A percentile compares a stretch with the other conserved stretches of the same genome.
Conservation (phyloP, 176 grass and related monocot genomes). For the Hordeum vulgare region DNA sequence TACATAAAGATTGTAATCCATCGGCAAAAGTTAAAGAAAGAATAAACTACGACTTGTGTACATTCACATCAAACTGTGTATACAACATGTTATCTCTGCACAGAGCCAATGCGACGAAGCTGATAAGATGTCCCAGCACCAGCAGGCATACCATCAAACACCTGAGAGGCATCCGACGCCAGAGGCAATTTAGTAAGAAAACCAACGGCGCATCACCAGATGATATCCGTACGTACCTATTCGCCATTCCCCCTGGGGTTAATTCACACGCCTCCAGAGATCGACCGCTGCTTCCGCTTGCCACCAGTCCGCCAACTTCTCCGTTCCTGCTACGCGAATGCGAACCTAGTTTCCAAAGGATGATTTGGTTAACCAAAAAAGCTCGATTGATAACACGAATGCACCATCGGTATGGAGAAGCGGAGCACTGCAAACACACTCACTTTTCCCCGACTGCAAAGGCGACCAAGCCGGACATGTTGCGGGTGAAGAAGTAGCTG, state of each 20-base stretch:
- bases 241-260: not conserved
- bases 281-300: not conserved
- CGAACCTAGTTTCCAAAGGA: too few relatives aligned
- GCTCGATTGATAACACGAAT: too few relatives aligned
- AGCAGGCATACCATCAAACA: constrained; percentile 29
- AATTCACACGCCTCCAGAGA: not conserved
- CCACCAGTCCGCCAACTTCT: not conserved
- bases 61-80: not conserved
- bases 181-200: too few relatives aligned
- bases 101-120: too few relatives aligned
- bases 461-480: constrained; percentile 89
- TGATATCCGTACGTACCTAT: not conserved
- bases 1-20: not conserved
- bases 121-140: too few relatives aligned
- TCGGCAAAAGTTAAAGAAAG: not conserved
- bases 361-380: too few relatives aligned
- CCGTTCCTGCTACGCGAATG: too few relatives aligned
- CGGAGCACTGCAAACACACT: too few relatives aligned
- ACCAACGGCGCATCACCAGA: not conserved
- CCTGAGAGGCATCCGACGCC: not conserved
- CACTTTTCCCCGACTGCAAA: constrained; percentile 76
- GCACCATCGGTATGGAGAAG: not conserved
- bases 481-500: constrained; percentile 94
- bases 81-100: not conserved
- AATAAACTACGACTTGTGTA: not conserved